Conservation (phyloP, 2,329 filamentous ascomycete species). For the Eutypa lata region DNA sequence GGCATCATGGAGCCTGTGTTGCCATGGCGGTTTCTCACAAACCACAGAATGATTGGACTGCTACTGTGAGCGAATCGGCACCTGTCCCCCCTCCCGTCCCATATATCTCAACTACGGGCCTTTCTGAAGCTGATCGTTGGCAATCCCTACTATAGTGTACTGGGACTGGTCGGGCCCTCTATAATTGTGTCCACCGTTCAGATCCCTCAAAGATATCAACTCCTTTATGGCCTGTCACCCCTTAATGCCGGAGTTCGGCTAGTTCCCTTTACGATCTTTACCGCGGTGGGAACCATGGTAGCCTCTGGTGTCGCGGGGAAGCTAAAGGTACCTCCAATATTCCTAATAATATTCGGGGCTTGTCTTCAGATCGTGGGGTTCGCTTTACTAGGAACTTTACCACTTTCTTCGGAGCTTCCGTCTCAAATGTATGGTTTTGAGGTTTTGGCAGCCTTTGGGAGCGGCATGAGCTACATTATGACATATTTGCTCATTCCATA, state of each 20-base stretch:
- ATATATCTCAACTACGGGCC: too few species aligned
- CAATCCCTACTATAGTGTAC: background rate
- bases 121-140: too few species aligned
- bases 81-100: too few species aligned
- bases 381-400: background rate
- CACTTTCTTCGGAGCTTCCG: conserved; percentile 2
- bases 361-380: conserved; percentile 12
- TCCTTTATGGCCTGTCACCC: background rate
- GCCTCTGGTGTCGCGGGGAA: background rate
- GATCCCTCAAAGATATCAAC: background rate
- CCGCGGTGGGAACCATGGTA: too few species aligned
- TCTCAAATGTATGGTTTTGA: conserved; percentile 9
- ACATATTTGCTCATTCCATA: conserved; percentile 11
- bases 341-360: conserved; percentile 8
- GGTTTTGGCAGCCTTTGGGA: conserved; percentile 11
- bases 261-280: background rate
- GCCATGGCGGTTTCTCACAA: background rate
- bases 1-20: background rate
- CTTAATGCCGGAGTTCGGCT: background rate
- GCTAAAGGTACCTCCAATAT: conserved; percentile 9
- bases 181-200: conserved; percentile 4
- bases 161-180: background rate
- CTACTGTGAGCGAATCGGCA: background rate
- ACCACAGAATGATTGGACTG: background rate
- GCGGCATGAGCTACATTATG: conserved; percentile 12